Evolutionary conservation across 2,329 filamentous ascomycete species (phyloP).

Genomic region (Mycosphaerelloides madeirae): DNA sequence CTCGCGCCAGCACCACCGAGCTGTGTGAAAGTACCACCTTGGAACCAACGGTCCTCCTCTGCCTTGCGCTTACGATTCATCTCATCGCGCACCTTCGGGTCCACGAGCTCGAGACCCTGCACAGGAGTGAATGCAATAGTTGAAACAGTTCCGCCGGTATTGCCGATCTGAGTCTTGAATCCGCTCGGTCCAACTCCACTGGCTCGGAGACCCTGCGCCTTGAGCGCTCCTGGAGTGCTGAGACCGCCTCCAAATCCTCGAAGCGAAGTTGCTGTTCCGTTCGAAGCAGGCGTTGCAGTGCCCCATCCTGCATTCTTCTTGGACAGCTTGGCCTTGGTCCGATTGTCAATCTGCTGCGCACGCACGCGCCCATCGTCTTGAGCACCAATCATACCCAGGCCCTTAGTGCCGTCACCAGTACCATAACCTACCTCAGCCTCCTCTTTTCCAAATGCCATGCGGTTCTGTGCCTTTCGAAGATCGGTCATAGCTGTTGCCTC

Average conservation of each 20-base stretch:
- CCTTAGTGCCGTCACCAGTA: constrained; percentile 71
- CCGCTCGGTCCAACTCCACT: constrained; percentile 64
- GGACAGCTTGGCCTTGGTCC: constrained; percentile 86
- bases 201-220: constrained; percentile 72
- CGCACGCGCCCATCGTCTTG: constrained; percentile 84
- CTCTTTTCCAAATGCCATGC: constrained; percentile 92
- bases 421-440: constrained; percentile 92
- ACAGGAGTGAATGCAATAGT: constrained; percentile 90
- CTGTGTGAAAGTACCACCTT: constrained; percentile 94
- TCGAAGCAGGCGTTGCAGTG: constrained; percentile 51
- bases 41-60: constrained; percentile 95
- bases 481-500: constrained; percentile 97
- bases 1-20: constrained; percentile 47
- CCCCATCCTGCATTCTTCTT: constrained; percentile 98
- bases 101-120: constrained; percentile 89
- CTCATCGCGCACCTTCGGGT: constrained; percentile 85
- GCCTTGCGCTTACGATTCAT: constrained; percentile 85
- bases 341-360: constrained; percentile 81
- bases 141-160: constrained; percentile 57
- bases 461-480: constrained; percentile 89
- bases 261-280: constrained; percentile 73
- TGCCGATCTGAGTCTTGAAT: constrained; percentile 25
- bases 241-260: constrained; percentile 66
- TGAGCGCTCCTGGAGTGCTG: constrained; percentile 63
- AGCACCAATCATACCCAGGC: constrained; percentile 92